A percentile compares a stretch with the other conserved stretches of the same genome.
These are phyloP conservation scores for Penicillium roqueforti DNA, from an alignment of 495 filamentous ascomycete species.

Conservation along the genomic window DNA sequence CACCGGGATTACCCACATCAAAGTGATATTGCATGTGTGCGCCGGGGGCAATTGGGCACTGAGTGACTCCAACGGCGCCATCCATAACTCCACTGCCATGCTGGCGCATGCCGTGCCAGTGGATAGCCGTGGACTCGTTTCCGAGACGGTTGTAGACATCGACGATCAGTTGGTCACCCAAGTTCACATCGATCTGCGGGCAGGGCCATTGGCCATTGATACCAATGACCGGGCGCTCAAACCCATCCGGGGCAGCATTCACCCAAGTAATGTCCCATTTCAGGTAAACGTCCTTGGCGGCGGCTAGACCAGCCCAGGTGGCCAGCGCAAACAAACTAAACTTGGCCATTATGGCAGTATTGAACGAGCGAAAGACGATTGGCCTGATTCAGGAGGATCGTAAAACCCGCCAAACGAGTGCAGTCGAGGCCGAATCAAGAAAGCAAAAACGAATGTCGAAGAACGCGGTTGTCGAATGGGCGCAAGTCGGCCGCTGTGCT, in stretches of 20 bases:
- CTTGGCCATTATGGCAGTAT: constrained; percentile 17
- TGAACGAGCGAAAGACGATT: constrained; percentile 21
- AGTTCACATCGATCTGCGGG: constrained; percentile 61
- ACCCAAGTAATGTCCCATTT: constrained; percentile 82
- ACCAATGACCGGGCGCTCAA: constrained; percentile 66
- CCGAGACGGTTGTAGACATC: constrained; percentile 71
- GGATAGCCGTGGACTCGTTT: constrained; percentile 66
- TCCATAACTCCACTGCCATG: constrained; percentile 60
- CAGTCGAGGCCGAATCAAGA: constrained; percentile 8
- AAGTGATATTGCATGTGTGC: constrained; percentile 65
- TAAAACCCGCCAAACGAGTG: constrained; percentile 18
- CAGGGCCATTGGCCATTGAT: constrained; percentile 82
- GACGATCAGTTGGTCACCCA: constrained; percentile 70
- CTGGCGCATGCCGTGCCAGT: constrained; percentile 67
- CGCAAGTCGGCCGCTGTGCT: constrained; percentile 14
- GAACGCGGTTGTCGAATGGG: constrained; percentile 17
- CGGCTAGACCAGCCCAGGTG: constrained; percentile 20
- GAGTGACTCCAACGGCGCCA: constrained; percentile 56
- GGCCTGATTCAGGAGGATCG: constrained; percentile 14
- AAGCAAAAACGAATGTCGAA: constrained; percentile 9
- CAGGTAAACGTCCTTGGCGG: constrained; percentile 32
- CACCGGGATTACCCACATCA: constrained; percentile 51
- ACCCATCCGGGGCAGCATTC: constrained; percentile 73
- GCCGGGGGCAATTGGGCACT: constrained; percentile 64
- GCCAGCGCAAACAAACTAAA: constrained; percentile 23